These are phyloP conservation scores for Epichloe coenophiala DNA, from an alignment of 2,329 filamentous ascomycete species.

Conservation along the genomic window DNA sequence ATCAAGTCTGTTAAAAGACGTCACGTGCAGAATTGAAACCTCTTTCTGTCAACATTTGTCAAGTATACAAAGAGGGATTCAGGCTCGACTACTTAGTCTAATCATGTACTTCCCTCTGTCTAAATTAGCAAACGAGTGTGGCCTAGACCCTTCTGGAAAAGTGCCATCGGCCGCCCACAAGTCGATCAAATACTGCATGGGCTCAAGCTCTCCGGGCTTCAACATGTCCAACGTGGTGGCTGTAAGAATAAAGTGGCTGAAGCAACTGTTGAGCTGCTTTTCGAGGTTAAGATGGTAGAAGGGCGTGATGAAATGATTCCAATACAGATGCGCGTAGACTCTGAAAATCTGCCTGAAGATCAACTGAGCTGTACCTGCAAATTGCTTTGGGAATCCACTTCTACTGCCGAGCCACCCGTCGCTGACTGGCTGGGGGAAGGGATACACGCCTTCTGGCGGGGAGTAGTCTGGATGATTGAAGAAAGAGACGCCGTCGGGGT, in stretches of 20 bases:
- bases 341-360: slow-evolving; percentile 95
- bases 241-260: slow-evolving; percentile 66
- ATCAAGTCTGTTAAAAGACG: too few relatives aligned
- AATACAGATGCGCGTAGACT: slow-evolving; percentile 91
- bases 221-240: slow-evolving; percentile 67
- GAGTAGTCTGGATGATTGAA: slow-evolving; percentile 41
- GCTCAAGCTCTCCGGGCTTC: slow-evolving; percentile 72
- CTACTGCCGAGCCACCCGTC: slow-evolving; percentile 70
- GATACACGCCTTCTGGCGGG: slow-evolving; percentile 25
- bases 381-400: slow-evolving; percentile 75
- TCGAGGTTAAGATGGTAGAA: slow-evolving; percentile 66
- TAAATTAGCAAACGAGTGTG: slow-evolving; percentile 44
- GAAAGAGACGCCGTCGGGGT: slow-evolving; percentile 51
- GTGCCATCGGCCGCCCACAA: slow-evolving; percentile 76
- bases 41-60: too few relatives aligned
- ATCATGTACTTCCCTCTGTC: slow-evolving; percentile 9
- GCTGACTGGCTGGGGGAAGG: slow-evolving; percentile 39
- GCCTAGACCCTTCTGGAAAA: slow-evolving; percentile 55
- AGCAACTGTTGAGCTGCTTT: slow-evolving; percentile 69
- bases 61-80: too few relatives aligned
- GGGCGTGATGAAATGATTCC: slow-evolving; percentile 72
- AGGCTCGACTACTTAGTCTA: slow-evolving; percentile 2
- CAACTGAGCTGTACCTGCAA: slow-evolving; percentile 71
- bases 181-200: slow-evolving; percentile 82
- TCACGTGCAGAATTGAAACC: too few relatives aligned